A percentile compares a stretch with the other conserved stretches of the same genome.
Conservation (phyloP, 2,329 filamentous ascomycete genomes). For the Aspergillus spinulosporus region DNA sequence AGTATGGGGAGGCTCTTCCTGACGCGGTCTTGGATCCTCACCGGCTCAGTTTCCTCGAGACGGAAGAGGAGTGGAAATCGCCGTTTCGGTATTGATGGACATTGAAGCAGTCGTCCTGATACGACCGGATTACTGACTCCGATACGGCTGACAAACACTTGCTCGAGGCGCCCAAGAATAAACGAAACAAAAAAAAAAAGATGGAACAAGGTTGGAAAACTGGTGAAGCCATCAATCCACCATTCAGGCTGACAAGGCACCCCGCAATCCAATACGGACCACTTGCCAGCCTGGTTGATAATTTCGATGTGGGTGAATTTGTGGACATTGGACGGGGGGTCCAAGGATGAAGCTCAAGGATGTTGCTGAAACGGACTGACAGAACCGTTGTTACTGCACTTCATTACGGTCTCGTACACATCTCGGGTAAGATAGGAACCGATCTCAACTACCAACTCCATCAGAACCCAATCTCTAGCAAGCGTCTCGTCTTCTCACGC, state of each 20-base stretch:
- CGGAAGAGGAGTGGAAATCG: neutral
- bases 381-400: slow-evolving; percentile 13
- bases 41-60: slow-evolving; percentile 10
- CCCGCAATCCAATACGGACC: slow-evolving; percentile 10
- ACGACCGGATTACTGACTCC: neutral
- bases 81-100: neutral
- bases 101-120: neutral
- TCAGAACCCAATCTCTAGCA: neutral
- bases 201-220: neutral
- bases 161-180: neutral
- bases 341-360: neutral
- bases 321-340: no score
- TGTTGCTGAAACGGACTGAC: slow-evolving; percentile 22
- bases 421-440: slow-evolving; percentile 29
- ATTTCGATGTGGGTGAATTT: slow-evolving; percentile 1
- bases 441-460: neutral
- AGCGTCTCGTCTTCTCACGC: neutral
- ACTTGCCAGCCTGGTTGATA: neutral
- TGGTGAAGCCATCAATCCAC: neutral
- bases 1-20: slow-evolving; percentile 14
- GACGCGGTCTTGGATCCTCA: slow-evolving; percentile 4
- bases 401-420: slow-evolving; percentile 18
- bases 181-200: neutral
- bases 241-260: slow-evolving; percentile 7
- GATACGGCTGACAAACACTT: neutral